Percentiles rank a stretch among this genome's conserved stretches.
Conservation (phyloP, 345 rosid genomes). For the Adansonia digitata region DNA sequence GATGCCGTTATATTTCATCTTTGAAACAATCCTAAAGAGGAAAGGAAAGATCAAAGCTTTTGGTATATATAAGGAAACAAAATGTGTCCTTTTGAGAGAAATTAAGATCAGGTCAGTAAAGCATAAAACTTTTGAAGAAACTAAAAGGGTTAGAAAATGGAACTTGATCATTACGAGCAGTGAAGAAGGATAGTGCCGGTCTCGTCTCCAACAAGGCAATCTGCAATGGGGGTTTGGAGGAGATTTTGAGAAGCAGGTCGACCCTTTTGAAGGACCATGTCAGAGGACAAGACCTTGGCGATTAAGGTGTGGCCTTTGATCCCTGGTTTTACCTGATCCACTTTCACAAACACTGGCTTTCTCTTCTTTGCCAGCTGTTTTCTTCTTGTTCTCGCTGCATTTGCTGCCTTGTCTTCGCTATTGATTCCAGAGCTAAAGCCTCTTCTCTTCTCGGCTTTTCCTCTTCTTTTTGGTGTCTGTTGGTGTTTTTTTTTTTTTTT, state of each 20-base stretch:
- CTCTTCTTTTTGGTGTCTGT: background rate
- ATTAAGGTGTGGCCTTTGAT: slow-evolving; percentile 58
- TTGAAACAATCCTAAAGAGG: too few relatives aligned
- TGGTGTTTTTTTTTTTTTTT: background rate
- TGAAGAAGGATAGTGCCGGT: slow-evolving; percentile 61
- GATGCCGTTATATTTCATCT: too few relatives aligned
- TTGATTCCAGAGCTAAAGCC: slow-evolving; percentile 5
- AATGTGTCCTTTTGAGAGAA: background rate
- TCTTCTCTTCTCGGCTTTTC: background rate
- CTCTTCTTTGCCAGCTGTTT: slow-evolving; percentile 32
- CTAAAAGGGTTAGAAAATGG: background rate
- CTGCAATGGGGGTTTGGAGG: slow-evolving; percentile 51
- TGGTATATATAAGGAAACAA: too few relatives aligned
- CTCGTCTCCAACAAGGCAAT: slow-evolving; percentile 71
- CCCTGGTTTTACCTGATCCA: slow-evolving; percentile 64
- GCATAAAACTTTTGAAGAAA: background rate
- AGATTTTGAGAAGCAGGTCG: slow-evolving; percentile 34
- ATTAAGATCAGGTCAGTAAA: slow-evolving; percentile 7
- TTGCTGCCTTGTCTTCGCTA: slow-evolving; percentile 21
- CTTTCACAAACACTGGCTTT: slow-evolving; percentile 64
- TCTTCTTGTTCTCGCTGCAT: slow-evolving; percentile 18
- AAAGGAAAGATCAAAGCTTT: too few relatives aligned
- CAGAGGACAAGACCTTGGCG: slow-evolving; percentile 50
- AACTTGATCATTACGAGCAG: slow-evolving; percentile 84
- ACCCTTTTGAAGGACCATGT: slow-evolving; percentile 38